Evolutionary conservation across 2,329 filamentous ascomycete species (phyloP).

Genomic region (Hypoxylon sp.): DNA sequence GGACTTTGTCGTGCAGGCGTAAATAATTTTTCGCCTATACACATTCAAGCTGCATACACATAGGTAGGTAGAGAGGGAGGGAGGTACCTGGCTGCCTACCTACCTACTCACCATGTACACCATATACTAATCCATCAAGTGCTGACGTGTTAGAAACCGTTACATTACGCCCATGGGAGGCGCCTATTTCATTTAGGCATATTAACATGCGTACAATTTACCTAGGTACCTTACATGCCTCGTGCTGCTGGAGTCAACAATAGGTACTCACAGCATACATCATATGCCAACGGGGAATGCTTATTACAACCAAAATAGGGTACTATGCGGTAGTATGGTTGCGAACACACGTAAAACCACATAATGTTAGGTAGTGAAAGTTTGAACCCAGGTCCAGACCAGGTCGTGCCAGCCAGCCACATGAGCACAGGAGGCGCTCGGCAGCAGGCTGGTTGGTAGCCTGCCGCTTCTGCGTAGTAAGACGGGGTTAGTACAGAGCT

Average conservation of each 20-base stretch:
- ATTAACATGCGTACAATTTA: background rate
- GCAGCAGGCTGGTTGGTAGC: background rate
- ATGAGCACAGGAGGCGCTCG: background rate
- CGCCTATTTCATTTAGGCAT: no score
- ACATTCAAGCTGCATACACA: background rate
- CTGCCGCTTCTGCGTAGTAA: slow-evolving; percentile 21
- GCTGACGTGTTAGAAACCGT: slow-evolving; percentile 12
- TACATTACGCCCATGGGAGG: background rate
- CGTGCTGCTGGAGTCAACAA: background rate
- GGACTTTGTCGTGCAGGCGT: background rate
- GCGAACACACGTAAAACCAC: background rate
- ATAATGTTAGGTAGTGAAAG: background rate
- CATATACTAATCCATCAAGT: background rate
- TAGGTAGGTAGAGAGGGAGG: no score
- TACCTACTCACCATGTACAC: background rate
- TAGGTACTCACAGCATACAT: background rate
- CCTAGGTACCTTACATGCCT: background rate
- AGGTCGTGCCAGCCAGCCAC: background rate
- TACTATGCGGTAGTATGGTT: background rate
- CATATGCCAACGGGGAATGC: background rate
- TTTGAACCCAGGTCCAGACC: background rate
- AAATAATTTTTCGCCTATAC: slow-evolving; percentile 4
- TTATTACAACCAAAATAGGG: background rate
- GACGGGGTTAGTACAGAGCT: background rate
- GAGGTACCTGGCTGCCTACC: background rate